phyloP scores from a whole-genome alignment of 805 yeast species.

The Debaryomyces prosopidis region DNA sequence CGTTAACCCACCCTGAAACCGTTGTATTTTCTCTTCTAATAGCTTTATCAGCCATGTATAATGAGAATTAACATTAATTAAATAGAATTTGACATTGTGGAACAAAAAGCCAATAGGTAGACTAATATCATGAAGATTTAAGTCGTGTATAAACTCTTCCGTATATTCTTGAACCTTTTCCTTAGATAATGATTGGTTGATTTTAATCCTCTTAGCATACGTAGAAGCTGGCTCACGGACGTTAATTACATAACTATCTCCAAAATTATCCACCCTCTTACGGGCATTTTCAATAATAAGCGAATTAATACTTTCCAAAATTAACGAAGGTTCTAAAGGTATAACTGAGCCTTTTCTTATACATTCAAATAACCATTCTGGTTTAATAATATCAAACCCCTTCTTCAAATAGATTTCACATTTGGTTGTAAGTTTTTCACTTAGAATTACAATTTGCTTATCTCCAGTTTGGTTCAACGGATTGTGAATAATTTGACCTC shows the following conservation, averaged over 20 bases:
- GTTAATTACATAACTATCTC: constrained; percentile 56
- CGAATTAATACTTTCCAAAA: constrained; percentile 41
- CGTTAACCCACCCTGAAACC: constrained; percentile 45
- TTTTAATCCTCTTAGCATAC: background rate
- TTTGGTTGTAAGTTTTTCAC: constrained; percentile 29
- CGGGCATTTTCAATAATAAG: constrained; percentile 19
- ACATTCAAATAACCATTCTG: constrained; percentile 76
- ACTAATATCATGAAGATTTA: constrained; percentile 9
- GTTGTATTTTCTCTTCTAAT: constrained; percentile 30
- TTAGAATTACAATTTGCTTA: constrained; percentile 18
- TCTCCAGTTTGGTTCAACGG: constrained; percentile 1
- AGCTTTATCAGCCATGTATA: constrained; percentile 7
- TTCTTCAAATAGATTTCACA: constrained; percentile 21
- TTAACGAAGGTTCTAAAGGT: constrained; percentile 61
- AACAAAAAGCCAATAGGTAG: constrained; percentile 35
- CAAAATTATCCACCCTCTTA: constrained; percentile 53
- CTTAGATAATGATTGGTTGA: constrained; percentile 11
- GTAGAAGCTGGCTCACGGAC: background rate
- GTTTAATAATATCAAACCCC: constrained; percentile 63
- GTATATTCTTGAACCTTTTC: constrained; percentile 8
- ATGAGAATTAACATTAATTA: constrained; percentile 17
- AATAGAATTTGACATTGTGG: constrained; percentile 29
- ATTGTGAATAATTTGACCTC: constrained; percentile 45
- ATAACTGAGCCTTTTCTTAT: constrained; percentile 42
- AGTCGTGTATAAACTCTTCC: constrained; percentile 12